Base-by-base conservation (phyloP, 2,329 filamentous ascomycete species). In the Rutstroemia sp. region DNA sequence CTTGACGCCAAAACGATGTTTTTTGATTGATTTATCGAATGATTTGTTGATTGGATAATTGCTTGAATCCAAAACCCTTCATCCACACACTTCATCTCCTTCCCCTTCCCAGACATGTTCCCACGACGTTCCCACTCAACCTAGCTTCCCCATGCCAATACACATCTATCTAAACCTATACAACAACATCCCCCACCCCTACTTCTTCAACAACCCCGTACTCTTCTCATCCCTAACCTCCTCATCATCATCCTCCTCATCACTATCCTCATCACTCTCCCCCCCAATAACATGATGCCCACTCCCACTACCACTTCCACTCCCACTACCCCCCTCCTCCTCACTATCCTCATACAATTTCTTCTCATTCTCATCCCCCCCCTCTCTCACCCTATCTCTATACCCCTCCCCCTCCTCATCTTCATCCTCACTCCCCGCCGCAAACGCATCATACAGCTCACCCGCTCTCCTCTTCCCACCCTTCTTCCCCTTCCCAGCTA, bases 371-470 rank as follows among this genome's bases (percentile, higher is more conserved):
- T 23, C 23, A 23, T 23, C 23, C 23, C 23, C 23, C 3, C 23
- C 23, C 23, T 23, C 23, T 23, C 23, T 23, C 23, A 40, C 38
- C 38, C 14, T 17, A 45, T 45, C 42, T 10, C 17, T 45, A 25
- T 45, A 45, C 40, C 40, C 40, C 8, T 16, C 57, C 9, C 58
- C 60, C 56, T 77, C 74, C 10, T 73, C 71, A 51, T 67, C 68
- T 45, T 89, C 87, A 57, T 94, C 92, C 57, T 92, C 92, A 59
- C 81, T 84, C 52, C 91, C 92, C 16, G 89, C 92, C 0, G 94
- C 94, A 77, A 99, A 99, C 4, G 94, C 94, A 76, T 99, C 94
- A 70, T 99, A 99, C 46, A 99, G 75, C 74, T 97, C 92, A 27
- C 92, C 91, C 2, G 90, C 94, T 19, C 89, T 76, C 62, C 76